Evolutionary conservation across 495 filamentous ascomycete genomes (phyloP), one percentile per base, ranked within the genome.

Genomic region (Neurospora tetraspora): DNA sequence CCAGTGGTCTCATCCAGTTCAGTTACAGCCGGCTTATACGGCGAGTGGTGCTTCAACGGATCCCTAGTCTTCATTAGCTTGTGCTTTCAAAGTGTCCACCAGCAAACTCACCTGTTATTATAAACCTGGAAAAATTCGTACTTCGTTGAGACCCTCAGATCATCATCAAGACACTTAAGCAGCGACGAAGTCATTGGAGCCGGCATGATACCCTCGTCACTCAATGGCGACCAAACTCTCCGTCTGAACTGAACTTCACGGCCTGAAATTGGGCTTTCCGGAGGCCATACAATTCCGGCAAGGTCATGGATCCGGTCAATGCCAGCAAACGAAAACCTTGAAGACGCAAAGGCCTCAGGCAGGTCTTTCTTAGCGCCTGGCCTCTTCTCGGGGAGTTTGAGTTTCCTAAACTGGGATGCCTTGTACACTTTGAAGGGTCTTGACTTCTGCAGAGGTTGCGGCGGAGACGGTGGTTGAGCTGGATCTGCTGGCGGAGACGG

Each of bases 51-150:
- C 37, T 79, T 80, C 1, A 80, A 79, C n/a, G 82, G 77, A 73
- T 85, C 82, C 76, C 85, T 86, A 69, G 9, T 40, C 71, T 53
- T 69, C 3, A 38, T 77, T 75, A 75, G 76, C 75, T 31, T 27
- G 8, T 59, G 6, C n/a, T 23, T 10, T 31, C 12, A 53, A 39
- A 36, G 20, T 9, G 70, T 14, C 6, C 31, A 70, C 40, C 70
- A 27, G 47, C 70, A 79, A 39, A 77, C 79, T 71, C 73, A 82
- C 82, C 82, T 81, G 72, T 87, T 87, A 69, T 86, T 81, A 68
- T 87, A 77, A 34, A 85, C 80, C 71, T 85, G 83, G 76, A 89
- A 85, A 73, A 87, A 89, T 16, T 78, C 76, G 75, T 88, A 89
- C 76, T 84, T 86, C 16, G 16, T 71, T 84, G 81, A 39, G 75